A percentile compares a stretch with the other conserved stretches of the same genome.
Conservation (phyloP, 1,139 yeast species). For the Waltiozyma solani region DNA sequence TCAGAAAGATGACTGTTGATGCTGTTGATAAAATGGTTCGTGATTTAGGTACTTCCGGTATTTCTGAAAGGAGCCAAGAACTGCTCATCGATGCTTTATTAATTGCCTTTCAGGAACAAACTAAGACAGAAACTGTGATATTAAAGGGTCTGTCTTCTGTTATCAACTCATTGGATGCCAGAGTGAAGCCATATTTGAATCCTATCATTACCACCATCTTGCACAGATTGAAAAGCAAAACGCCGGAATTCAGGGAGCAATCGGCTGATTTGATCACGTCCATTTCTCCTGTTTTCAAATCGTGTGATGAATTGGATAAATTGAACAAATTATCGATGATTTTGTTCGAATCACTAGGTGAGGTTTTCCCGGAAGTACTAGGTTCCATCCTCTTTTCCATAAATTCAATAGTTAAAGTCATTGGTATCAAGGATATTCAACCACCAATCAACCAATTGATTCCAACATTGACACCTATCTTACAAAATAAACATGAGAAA, state of each 20-base stretch:
- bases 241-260: slow-evolving; percentile 71
- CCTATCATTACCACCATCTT: slow-evolving; percentile 67
- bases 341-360: slow-evolving; percentile 87
- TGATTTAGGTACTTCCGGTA: slow-evolving; percentile 37
- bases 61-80: slow-evolving; percentile 51
- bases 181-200: slow-evolving; percentile 67
- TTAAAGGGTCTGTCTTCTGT: slow-evolving; percentile 60
- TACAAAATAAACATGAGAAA: slow-evolving; percentile 82
- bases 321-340: slow-evolving; percentile 64
- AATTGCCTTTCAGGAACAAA: slow-evolving; percentile 80
- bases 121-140: slow-evolving; percentile 40
- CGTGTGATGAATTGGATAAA: slow-evolving; percentile 56
- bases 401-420: slow-evolving; percentile 37
- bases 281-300: slow-evolving; percentile 57
- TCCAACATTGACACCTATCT: slow-evolving; percentile 85
- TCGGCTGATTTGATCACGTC: slow-evolving; percentile 71
- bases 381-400: slow-evolving; percentile 78
- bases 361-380: slow-evolving; percentile 87
- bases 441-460: slow-evolving; percentile 81
- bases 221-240: slow-evolving; percentile 64
- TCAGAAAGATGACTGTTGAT: slow-evolving; percentile 71
- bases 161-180: slow-evolving; percentile 52
- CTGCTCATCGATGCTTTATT: slow-evolving; percentile 72
- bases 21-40: slow-evolving; percentile 44
- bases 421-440: slow-evolving; percentile 50